These are phyloP conservation scores for Thielaviopsis musarum DNA, from an alignment of 2,329 filamentous ascomycete species.

Conservation along the genomic window DNA sequence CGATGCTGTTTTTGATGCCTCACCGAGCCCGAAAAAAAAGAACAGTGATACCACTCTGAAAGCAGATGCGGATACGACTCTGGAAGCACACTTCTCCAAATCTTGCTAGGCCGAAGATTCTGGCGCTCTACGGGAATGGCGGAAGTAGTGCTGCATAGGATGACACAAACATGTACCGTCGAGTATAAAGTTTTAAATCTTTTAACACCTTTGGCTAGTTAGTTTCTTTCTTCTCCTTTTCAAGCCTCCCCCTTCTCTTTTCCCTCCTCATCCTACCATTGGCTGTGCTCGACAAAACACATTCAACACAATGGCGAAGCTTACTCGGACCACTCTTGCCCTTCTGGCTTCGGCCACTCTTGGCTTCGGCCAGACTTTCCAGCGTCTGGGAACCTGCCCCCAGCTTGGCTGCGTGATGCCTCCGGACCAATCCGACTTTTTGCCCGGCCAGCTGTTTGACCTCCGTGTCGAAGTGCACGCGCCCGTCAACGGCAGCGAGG, in stretches of 20 bases:
- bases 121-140: too few species aligned
- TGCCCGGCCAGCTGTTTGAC: conserved; percentile 71
- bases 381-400: conserved; percentile 41
- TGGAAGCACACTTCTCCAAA: too few species aligned
- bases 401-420: conserved; percentile 42
- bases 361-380: conserved; percentile 38
- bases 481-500: conserved; percentile 65
- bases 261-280: neutral
- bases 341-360: conserved; percentile 8
- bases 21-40: too few species aligned
- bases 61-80: too few species aligned
- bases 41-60: too few species aligned
- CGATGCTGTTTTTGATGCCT: too few species aligned
- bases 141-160: too few species aligned
- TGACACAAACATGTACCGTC: neutral
- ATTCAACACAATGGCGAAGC: conserved; percentile 5
- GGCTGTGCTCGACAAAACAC: neutral
- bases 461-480: conserved; percentile 71
- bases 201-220: neutral
- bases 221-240: neutral
- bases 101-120: too few species aligned
- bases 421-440: conserved; percentile 57
- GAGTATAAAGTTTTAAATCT: neutral
- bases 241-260: neutral
- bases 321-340: conserved; percentile 3